Percentiles rank a stretch among this genome's conserved stretches.
Evolutionary conservation across 1,284 basidiomycete genomes (phyloP).

Genomic region (Leccinum subfulvum): DNA sequence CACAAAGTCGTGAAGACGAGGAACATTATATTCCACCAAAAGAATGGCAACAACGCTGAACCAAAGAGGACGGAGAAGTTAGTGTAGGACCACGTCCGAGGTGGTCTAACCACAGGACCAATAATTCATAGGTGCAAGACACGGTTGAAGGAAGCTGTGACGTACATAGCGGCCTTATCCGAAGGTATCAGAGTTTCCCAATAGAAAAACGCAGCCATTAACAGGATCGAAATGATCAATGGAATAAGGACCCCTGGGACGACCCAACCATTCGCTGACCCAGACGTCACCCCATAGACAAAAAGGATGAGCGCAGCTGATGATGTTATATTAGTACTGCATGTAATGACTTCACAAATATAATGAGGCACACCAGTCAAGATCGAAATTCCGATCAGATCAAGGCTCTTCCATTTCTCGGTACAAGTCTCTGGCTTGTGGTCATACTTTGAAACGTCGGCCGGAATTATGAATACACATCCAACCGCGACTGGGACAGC

Average conservation of each 20-base stretch:
- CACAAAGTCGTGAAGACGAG: constrained; percentile 35
- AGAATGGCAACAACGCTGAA: constrained; percentile 37
- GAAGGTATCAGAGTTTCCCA: constrained; percentile 38
- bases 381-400: constrained; percentile 31
- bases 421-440: background rate
- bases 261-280: constrained; percentile 43
- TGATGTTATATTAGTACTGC: constrained; percentile 5
- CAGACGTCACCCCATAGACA: constrained; percentile 49
- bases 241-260: constrained; percentile 42
- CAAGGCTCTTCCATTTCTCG: constrained; percentile 31
- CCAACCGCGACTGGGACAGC: constrained; percentile 36
- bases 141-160: background rate
- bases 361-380: constrained; percentile 35
- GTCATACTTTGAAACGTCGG: constrained; percentile 15
- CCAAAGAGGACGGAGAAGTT: constrained; percentile 42
- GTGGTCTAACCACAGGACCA: constrained; percentile 30
- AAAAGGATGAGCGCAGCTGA: constrained; percentile 41
- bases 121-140: background rate
- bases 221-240: constrained; percentile 37
- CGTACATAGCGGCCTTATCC: constrained; percentile 37
- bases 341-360: background rate
- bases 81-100: constrained; percentile 38
- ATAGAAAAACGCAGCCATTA: constrained; percentile 38
- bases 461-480: constrained; percentile 32
- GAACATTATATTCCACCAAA: constrained; percentile 38